Conservation (phyloP, 2,329 filamentous ascomycete genomes). For the Ceratocystiopsis brevicomis region DNA sequence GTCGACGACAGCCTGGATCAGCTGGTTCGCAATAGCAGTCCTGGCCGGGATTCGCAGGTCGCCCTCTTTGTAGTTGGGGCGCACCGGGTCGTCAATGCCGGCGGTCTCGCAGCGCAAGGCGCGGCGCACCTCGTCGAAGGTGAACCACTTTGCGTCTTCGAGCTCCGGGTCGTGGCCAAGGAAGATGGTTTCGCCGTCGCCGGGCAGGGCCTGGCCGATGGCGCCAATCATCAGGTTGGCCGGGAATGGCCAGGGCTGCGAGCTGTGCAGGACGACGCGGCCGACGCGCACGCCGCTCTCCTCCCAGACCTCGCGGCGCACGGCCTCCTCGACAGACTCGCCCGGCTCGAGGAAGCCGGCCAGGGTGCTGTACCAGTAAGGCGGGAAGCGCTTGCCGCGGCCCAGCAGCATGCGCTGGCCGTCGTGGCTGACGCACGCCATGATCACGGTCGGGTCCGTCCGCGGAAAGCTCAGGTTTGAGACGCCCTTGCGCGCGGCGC, state of each 20-base stretch:
- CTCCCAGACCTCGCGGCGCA: slow-evolving; percentile 71
- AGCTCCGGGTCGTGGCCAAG: slow-evolving; percentile 81
- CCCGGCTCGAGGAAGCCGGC: slow-evolving; percentile 74
- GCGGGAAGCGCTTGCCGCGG: slow-evolving; percentile 66
- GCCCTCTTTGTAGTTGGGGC: slow-evolving; percentile 54
- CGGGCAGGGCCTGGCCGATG: slow-evolving; percentile 66
- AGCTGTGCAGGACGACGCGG: slow-evolving; percentile 62
- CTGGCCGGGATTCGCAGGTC: slow-evolving; percentile 60
- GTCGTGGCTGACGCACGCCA: slow-evolving; percentile 71
- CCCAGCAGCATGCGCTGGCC: slow-evolving; percentile 65
- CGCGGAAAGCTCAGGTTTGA: slow-evolving; percentile 86
- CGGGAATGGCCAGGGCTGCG: slow-evolving; percentile 77
- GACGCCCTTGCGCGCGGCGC: slow-evolving; percentile 64
- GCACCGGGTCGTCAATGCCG: slow-evolving; percentile 43
- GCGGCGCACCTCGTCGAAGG: slow-evolving; percentile 58
- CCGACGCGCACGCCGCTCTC: slow-evolving; percentile 62
- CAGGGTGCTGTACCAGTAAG: slow-evolving; percentile 73
- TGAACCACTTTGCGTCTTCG: slow-evolving; percentile 77
- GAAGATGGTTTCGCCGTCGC: slow-evolving; percentile 56
- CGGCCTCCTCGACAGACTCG: slow-evolving; percentile 70
- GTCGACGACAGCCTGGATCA: slow-evolving; percentile 61
- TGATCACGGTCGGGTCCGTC: slow-evolving; percentile 89
- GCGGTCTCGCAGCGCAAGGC: slow-evolving; percentile 51
- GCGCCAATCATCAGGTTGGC: slow-evolving; percentile 74
- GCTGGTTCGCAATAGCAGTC: slow-evolving; percentile 82